Conservation (phyloP, 2,329 filamentous ascomycete species). For the Ophiosphaerella herpotricha region DNA sequence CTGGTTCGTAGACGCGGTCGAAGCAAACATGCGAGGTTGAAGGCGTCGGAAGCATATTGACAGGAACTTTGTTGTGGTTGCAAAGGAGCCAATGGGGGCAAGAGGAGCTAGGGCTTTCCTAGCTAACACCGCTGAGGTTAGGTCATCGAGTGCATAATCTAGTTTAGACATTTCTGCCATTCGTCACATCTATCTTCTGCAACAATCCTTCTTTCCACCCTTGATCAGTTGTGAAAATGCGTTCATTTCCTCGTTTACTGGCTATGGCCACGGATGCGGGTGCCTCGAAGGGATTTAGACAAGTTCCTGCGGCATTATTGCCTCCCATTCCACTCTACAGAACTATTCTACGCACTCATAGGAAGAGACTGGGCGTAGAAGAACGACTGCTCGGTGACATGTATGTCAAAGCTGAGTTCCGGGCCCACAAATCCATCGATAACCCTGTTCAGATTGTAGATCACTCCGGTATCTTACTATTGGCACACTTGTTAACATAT, state of each 20-base stretch:
- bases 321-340: conserved; percentile 90
- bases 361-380: conserved; percentile 74
- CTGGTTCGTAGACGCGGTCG: conserved; percentile 88
- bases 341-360: conserved; percentile 82
- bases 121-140: conserved; percentile 23
- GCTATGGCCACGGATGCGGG: conserved; percentile 44
- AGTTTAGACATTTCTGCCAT: conserved; percentile 1
- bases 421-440: conserved; percentile 79
- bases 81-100: conserved; percentile 24
- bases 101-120: conserved; percentile 19
- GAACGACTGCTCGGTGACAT: conserved; percentile 84
- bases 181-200: conserved; percentile 13
- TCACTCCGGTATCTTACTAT: conserved; percentile 5
- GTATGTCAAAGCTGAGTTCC: conserved; percentile 92
- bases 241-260: conserved; percentile 31
- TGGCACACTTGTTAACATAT: conserved; percentile 7
- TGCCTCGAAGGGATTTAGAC: conserved; percentile 40
- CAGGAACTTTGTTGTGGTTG: conserved; percentile 14
- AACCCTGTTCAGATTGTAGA: conserved; percentile 89
- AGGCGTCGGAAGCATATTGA: conserved; percentile 84
- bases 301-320: conserved; percentile 68
- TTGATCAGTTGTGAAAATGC: conserved; percentile 30
- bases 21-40: conserved; percentile 91
- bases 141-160: conserved; percentile 21
- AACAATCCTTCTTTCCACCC: background rate